Evolutionary conservation across 345 rosid species (phyloP), one percentile per base, ranked within the genome.

Genomic region (Dipteronia dyeriana): DNA sequence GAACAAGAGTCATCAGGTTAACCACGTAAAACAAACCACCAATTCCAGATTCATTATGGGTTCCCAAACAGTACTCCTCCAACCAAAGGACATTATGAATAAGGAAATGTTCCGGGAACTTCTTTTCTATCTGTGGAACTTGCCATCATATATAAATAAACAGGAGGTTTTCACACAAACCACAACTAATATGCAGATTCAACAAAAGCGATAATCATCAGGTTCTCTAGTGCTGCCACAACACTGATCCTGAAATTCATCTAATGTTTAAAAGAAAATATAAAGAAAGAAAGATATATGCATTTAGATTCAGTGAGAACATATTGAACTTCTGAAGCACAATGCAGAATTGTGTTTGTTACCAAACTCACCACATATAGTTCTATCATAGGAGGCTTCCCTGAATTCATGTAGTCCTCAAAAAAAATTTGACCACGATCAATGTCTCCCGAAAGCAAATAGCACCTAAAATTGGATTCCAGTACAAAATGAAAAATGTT

Each of bases 401-500:
- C 88, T 71, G 92, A 77, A 26, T 59, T 85, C 84, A 90, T 71
- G 88, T 85, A 82, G 29, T 92, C 92, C 79, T 88, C 87, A 85
- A 91, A 91, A 71, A 64, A 26, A 86, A 83, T 83, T 82, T 82
- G 87, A 86, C 91, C 98, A 41, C 76, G 87, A 69, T 92, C 90
- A 25, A 94, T 78, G 81, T 96, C 94, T 76, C 95, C 91, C 60
- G 90, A 76, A 69, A 77, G 86, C 70, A 92, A 82, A 85, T 96
- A 90, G 85, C 99, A 96, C 89, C 99, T 96, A n/a, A 79, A 78
- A 70, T 26, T 22, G 45, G 13, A 59, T 23, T 29, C 41, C 54
- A 17, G 41, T 23, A 38, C 62, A 77, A 22, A 7, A 34, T 45
- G 38, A 75, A 68, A 62, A 29, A 31, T 9, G 41, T 63, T 34